phyloP scores from a whole-genome alignment of 2,329 filamentous ascomycete species.

The Hymenoscyphus infarciens region DNA sequence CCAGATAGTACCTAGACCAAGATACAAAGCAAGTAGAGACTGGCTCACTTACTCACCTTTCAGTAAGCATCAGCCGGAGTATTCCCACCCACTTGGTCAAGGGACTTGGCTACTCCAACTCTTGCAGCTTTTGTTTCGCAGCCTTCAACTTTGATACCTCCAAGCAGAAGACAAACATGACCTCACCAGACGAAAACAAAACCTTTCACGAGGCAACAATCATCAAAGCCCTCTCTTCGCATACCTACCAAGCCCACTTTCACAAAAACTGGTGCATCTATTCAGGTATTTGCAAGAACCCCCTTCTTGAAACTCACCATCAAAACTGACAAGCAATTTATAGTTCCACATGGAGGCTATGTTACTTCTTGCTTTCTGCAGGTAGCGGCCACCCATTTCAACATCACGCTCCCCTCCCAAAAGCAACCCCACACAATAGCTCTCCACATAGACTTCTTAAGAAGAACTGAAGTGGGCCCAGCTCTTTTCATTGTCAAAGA shows the following conservation, averaged over 20 bases:
- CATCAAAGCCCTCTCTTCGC: conserved; percentile 46
- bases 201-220: conserved; percentile 47
- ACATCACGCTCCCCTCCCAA: conserved; percentile 51
- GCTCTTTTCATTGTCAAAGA: conserved; percentile 57
- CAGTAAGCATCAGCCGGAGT: neutral
- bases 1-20: neutral
- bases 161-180: neutral
- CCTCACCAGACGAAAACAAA: neutral
- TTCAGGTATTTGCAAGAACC: conserved; percentile 44
- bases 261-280: conserved; percentile 62
- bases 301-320: conserved; percentile 7
- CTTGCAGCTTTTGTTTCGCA: neutral
- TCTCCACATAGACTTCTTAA: conserved; percentile 62
- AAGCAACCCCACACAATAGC: conserved; percentile 61
- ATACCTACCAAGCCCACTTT: conserved; percentile 56
- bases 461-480: conserved; percentile 56
- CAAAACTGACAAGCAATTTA: conserved; percentile 2
- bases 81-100: neutral
- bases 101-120: neutral
- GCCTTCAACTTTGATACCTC: neutral
- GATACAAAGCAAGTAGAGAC: neutral
- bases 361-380: conserved; percentile 60
- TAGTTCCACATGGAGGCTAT: conserved; percentile 70
- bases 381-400: conserved; percentile 57
- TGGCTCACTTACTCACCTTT: neutral